Evolutionary conservation across 805 yeast genomes (phyloP), one percentile per base, ranked within the genome.

Genomic region (Kurtzmaniella fragi): DNA sequence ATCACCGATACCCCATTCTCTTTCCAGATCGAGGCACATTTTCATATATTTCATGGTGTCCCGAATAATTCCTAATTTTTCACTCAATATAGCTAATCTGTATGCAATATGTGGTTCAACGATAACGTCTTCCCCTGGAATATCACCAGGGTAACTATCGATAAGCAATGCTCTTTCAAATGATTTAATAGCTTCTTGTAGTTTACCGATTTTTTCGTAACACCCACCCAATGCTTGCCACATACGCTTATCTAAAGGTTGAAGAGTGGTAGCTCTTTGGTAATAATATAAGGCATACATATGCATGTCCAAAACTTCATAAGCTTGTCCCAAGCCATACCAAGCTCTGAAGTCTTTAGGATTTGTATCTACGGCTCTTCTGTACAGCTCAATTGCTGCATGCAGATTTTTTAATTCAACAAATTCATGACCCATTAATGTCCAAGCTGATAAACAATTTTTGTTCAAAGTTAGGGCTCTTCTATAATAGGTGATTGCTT

Each of bases 271-370:
- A 0, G 98, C 96, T 36, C 83, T 73, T 61, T 93, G 96, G 57
- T 88, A 93, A 58, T 93, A 93, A 59, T 88, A 91, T 32, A 90
- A 67, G 0, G 98, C 90, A 54, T 90, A 93, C 43, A 86, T 68
- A 56, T 87, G 93, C 96, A 91, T 91, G 49, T 91, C 97, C 40
- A 91, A 66, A 9, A 93, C 95, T 59, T 93, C 99, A 57, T 93
- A 93, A 1, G 98, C 98, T 61, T 93, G 98, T 0, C 99, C 99
- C 38, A 93, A 68, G 2, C 99, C 99, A 59, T 91, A 93, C 99
- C 99, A 93, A 0, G 98, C 98, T 37, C 96, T 70, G 58, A 85
- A 95, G 57, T 93, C 99, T 53, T 84, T 82, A 33, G 80, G 75
- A 53, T 86, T 87, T 2, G 90, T 82, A 56, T 89, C 96, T 1